Conservation (phyloP, 768 basidiomycete species). For the Crucibulum laeve region DNA sequence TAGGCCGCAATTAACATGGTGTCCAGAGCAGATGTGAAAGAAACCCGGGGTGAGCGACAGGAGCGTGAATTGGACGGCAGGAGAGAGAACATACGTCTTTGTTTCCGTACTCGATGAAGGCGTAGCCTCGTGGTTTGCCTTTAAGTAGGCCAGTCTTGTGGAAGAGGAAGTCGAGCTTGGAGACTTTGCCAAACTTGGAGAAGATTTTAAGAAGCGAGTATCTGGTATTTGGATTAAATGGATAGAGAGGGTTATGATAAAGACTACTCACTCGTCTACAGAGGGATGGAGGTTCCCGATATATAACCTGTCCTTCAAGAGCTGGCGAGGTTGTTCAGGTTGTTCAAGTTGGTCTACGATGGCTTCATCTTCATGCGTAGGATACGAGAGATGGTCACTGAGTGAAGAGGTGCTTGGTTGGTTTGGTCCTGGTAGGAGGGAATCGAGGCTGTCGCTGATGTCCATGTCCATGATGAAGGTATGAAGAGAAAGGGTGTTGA, state of each 20-base stretch:
- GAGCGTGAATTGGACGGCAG: slow-evolving; percentile 7
- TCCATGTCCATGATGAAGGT: not conserved
- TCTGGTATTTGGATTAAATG: slow-evolving; percentile 31
- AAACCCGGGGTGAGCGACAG: slow-evolving; percentile 47
- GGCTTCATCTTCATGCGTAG: slow-evolving; percentile 10
- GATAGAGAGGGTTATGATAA: not conserved
- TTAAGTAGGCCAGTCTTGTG: slow-evolving; percentile 87
- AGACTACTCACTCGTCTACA: slow-evolving; percentile 75
- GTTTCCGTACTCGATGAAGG: slow-evolving; percentile 82
- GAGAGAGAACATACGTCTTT: slow-evolving; percentile 62
- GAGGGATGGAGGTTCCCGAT: slow-evolving; percentile 85
- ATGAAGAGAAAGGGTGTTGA: not conserved
- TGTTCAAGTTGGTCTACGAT: slow-evolving; percentile 12
- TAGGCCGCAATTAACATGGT: not conserved
- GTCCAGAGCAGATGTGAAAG: slow-evolving; percentile 11
- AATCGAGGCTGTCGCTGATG: not conserved
- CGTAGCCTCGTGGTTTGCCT: slow-evolving; percentile 94
- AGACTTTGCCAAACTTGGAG: slow-evolving; percentile 87
- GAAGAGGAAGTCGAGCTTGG: slow-evolving; percentile 92
- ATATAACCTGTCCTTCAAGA: slow-evolving; percentile 75
- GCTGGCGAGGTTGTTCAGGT: slow-evolving; percentile 19
- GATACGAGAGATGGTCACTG: slow-evolving; percentile 15
- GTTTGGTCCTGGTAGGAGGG: not conserved
- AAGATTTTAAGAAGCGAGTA: slow-evolving; percentile 88
- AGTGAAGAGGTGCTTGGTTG: not conserved